Evolutionary conservation across 345 rosid species (phyloP).

Genomic region (Euclidium syriacum): DNA sequence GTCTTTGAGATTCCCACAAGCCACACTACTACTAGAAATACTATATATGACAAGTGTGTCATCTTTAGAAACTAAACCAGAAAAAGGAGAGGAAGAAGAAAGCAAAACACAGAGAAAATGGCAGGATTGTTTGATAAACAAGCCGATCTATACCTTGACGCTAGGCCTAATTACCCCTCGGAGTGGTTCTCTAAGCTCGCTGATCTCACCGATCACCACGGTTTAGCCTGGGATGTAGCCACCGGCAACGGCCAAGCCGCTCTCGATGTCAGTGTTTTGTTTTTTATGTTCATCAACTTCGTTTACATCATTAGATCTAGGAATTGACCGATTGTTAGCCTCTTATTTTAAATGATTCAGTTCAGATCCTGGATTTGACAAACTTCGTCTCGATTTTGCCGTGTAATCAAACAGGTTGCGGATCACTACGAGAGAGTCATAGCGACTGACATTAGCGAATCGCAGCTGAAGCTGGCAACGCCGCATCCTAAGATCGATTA

Average conservation of each 20-base stretch:
- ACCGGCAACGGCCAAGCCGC: constrained; percentile 76
- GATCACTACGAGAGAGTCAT: constrained; percentile 30
- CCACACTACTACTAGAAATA: not conserved
- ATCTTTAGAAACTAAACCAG: not conserved
- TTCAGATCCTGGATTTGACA: constrained; percentile 5
- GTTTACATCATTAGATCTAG: not conserved
- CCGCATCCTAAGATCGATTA: constrained; percentile 23
- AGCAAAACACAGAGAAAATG: constrained; percentile 29
- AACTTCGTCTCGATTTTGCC: not conserved
- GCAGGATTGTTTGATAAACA: constrained; percentile 63
- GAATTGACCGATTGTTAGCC: not conserved
- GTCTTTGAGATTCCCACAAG: constrained; percentile 8
- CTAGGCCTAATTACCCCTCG: constrained; percentile 53
- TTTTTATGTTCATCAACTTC: not conserved
- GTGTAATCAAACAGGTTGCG: constrained; percentile 23
- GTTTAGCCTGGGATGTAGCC: constrained; percentile 66
- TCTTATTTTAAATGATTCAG: not conserved
- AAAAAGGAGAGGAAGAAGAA: not conserved
- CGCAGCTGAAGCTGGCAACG: constrained; percentile 29
- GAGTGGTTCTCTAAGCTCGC: constrained; percentile 61
- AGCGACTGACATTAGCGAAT: constrained; percentile 31
- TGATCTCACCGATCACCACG: constrained; percentile 37
- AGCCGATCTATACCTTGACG: constrained; percentile 51
- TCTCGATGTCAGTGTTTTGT: constrained; percentile 35
- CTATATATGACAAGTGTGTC: not conserved